These are phyloP conservation scores for Leccinum rimulosum DNA, from an alignment of 768 basidiomycete genomes.

Conservation along the genomic window DNA sequence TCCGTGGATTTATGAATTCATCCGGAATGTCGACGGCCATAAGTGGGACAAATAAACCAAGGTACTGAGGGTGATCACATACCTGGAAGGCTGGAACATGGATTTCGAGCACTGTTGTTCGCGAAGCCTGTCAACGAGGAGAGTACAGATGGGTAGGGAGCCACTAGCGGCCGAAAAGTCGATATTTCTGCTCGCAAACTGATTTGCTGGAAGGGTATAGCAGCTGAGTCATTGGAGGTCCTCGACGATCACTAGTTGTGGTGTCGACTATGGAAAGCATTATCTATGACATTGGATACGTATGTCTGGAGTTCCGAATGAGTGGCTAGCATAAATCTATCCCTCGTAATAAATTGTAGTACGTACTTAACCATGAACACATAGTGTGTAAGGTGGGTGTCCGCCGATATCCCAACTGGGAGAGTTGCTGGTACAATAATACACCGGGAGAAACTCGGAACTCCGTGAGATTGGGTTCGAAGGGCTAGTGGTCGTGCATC, in stretches of 20 bases:
- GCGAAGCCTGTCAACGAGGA: background rate
- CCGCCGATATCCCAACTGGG: no score
- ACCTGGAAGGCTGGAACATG: conserved; percentile 2
- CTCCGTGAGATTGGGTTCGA: no score
- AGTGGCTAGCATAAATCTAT: no score
- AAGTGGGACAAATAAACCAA: background rate
- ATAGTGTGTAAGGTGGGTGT: no score
- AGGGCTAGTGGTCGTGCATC: no score
- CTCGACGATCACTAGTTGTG: background rate
- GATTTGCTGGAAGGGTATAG: background rate
- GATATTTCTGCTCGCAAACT: background rate
- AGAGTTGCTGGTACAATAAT: no score
- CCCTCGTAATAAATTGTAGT: no score
- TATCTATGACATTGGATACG: background rate
- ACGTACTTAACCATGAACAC: no score
- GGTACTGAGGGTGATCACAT: background rate
- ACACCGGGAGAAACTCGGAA: no score
- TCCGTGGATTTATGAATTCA: conserved; percentile 11
- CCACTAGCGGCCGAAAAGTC: background rate
- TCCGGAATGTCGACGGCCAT: background rate
- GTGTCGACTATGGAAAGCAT: background rate
- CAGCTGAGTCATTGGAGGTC: background rate
- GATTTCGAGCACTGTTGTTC: conserved; percentile 8
- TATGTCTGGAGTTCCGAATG: background rate
- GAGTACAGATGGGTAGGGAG: conserved; percentile 18